Percentiles rank a stretch among this genome's conserved stretches.
Conservation (phyloP, 1,139 yeast species). For the Hyphopichia khmerensis region DNA sequence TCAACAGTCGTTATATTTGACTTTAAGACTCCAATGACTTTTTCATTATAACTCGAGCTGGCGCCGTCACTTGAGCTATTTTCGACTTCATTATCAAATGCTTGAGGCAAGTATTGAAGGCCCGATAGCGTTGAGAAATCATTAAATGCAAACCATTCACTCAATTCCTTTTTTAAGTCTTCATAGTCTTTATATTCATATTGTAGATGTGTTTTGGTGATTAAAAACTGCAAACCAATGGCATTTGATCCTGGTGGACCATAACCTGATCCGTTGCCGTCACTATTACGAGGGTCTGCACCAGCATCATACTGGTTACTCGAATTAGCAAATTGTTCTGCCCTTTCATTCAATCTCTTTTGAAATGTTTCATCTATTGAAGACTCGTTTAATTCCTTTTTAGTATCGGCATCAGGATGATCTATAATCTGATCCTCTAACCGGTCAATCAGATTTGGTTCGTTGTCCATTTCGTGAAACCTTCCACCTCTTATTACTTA, state of each 20-base stretch:
- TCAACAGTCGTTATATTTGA: not conserved
- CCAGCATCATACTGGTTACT: not conserved
- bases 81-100: not conserved
- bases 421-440: constrained; percentile 49
- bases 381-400: constrained; percentile 27
- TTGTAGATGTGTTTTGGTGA: constrained; percentile 39
- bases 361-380: constrained; percentile 47
- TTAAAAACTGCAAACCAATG: constrained; percentile 23
- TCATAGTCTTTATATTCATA: constrained; percentile 46
- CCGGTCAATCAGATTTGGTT: constrained; percentile 41
- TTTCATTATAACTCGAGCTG: not conserved
- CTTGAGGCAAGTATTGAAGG: constrained; percentile 12
- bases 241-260: constrained; percentile 1
- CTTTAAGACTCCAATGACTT: not conserved
- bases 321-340: constrained; percentile 34
- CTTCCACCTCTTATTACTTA: not conserved
- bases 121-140: constrained; percentile 42
- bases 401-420: constrained; percentile 43
- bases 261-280: not conserved
- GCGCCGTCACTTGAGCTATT: not conserved
- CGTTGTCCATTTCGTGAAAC: constrained; percentile 27
- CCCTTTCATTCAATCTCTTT: constrained; percentile 43
- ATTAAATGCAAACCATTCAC: constrained; percentile 61
- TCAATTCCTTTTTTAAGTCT: constrained; percentile 45
- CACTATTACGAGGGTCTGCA: constrained; percentile 3